These are phyloP conservation scores for Hippophae tibetana DNA, from an alignment of 306 rosid species.

Conservation along the genomic window DNA sequence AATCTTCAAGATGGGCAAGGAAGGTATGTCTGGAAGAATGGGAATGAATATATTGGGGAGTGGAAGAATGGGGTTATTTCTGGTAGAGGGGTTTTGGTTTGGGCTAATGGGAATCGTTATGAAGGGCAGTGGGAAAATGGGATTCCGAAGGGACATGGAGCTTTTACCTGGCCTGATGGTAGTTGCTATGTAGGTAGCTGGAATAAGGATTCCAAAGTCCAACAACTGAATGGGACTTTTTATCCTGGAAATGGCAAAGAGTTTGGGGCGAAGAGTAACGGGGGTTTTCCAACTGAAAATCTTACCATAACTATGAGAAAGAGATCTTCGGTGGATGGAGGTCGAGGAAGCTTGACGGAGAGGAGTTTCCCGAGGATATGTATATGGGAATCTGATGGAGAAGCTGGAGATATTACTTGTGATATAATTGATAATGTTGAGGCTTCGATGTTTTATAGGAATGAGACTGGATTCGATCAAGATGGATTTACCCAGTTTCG, in stretches of 20 bases:
- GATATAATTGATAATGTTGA: constrained; percentile 87
- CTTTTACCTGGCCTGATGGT: constrained; percentile 76
- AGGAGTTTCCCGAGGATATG: constrained; percentile 73
- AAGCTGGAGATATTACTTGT: constrained; percentile 91
- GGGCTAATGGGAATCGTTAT: constrained; percentile 79
- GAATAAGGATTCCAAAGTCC: constrained; percentile 57
- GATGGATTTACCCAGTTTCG: constrained; percentile 33
- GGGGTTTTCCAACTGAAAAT: constrained; percentile 30
- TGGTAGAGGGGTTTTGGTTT: constrained; percentile 59
- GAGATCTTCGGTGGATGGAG: constrained; percentile 47
- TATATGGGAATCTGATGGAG: constrained; percentile 94
- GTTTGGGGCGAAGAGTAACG: constrained; percentile 20
- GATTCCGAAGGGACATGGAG: constrained; percentile 67
- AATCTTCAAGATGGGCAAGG: constrained; percentile 81
- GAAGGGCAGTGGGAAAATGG: constrained; percentile 91
- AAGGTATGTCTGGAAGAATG: constrained; percentile 78
- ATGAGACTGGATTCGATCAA: constrained; percentile 29
- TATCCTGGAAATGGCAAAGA: constrained; percentile 44
- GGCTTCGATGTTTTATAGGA: constrained; percentile 59
- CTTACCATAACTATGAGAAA: constrained; percentile 49
- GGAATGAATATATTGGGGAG: constrained; percentile 73
- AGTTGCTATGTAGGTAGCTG: constrained; percentile 65
- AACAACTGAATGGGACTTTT: constrained; percentile 47
- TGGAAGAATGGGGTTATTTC: constrained; percentile 78
- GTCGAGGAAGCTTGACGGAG: constrained; percentile 49